phyloP scores from a whole-genome alignment of 2,329 filamentous ascomycete species.

The Teratosphaeria zuluensis region DNA sequence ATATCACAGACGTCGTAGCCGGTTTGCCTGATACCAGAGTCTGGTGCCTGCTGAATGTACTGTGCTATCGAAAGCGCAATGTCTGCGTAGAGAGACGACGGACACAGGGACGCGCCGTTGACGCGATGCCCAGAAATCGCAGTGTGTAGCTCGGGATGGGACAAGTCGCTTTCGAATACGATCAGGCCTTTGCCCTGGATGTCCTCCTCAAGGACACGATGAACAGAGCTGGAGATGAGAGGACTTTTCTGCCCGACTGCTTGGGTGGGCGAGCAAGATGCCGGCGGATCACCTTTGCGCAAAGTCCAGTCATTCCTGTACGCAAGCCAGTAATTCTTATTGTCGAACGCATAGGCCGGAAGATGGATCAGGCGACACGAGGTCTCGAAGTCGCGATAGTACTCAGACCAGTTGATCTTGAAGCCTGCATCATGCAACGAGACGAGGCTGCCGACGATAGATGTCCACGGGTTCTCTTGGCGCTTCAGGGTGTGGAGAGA shows the following conservation, averaged over 20 bases:
- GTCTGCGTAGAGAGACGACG: conserved; percentile 30
- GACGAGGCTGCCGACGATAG: conserved; percentile 38
- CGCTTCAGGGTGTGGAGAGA: conserved; percentile 5
- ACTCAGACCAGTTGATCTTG: conserved; percentile 52
- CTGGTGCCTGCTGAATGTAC: conserved; percentile 13
- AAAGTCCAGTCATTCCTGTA: conserved; percentile 27
- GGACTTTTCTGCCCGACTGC: background rate
- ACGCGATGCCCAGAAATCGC: conserved; percentile 32
- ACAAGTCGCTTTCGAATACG: background rate
- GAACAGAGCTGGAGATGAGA: background rate
- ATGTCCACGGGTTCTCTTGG: conserved; percentile 34
- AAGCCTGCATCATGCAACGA: conserved; percentile 46
- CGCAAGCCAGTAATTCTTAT: conserved; percentile 29
- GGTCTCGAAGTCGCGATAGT: conserved; percentile 42
- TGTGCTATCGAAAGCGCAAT: conserved; percentile 26
- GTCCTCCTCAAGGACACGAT: background rate
- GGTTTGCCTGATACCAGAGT: background rate
- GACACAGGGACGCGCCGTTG: conserved; percentile 27
- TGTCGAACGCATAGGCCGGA: conserved; percentile 32
- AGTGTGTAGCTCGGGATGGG: background rate
- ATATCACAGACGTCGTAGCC: background rate
- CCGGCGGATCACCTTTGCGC: conserved; percentile 10
- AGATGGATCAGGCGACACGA: conserved; percentile 42
- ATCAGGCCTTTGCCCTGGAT: too few relatives aligned
- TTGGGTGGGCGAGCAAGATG: background rate